phyloP scores from a whole-genome alignment of 192 early-diverging fungal genomes.

The Mortierella hygrophila region DNA sequence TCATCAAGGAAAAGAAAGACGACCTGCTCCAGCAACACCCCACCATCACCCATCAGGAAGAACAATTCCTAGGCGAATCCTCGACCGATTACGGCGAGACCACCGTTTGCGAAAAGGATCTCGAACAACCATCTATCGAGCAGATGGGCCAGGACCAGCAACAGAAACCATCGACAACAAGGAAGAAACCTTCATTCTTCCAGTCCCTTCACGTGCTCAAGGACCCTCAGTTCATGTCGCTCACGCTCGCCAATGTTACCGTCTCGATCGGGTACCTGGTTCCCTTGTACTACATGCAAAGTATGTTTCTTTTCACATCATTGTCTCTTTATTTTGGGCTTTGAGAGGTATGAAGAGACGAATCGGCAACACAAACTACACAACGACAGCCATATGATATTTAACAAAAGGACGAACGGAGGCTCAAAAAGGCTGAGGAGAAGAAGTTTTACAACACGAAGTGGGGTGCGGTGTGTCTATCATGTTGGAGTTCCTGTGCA shows the following conservation, averaged over 20 bases:
- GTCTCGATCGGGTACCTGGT: constrained; percentile 43
- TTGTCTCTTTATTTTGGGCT: not conserved
- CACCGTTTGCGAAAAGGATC: not conserved
- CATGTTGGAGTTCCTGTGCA: not conserved
- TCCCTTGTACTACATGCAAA: constrained; percentile 48
- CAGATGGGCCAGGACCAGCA: not conserved
- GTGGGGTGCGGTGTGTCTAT: not conserved
- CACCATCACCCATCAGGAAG: not conserved
- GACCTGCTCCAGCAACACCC: not conserved
- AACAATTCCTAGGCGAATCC: not conserved
- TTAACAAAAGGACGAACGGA: not conserved
- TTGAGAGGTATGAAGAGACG: not conserved
- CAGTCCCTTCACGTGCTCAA: constrained; percentile 42
- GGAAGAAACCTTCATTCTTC: constrained; percentile 14
- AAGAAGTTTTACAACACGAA: not conserved
- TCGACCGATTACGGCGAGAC: not conserved
- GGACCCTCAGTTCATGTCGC: constrained; percentile 38
- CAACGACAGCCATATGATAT: constrained; percentile 3
- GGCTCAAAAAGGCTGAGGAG: not conserved
- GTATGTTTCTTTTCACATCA: constrained; percentile 16
- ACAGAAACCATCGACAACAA: not conserved
- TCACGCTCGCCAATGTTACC: constrained; percentile 38
- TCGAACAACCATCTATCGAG: not conserved
- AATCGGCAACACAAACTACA: not conserved
- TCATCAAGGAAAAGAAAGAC: constrained; percentile 31